Evolutionary conservation across 208 protist genomes (phyloP), one percentile per base, ranked within the genome.

Genomic region (Crithidia sp.): DNA sequence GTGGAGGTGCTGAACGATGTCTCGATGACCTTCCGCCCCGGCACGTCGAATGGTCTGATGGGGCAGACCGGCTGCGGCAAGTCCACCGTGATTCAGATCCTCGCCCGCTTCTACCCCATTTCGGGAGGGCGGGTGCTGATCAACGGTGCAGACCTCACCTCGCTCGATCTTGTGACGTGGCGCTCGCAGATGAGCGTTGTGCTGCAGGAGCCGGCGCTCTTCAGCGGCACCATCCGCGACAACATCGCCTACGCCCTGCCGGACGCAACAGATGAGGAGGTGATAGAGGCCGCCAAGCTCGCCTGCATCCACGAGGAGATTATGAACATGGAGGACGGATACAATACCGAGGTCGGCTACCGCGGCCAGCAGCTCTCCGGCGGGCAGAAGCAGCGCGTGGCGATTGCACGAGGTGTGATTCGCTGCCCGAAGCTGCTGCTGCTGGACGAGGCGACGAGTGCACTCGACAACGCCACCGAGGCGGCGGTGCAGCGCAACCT

Each of bases 31-130:
- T 86, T 95, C 59, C 39, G 45, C 13, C 53, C 71, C 57, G 83
- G 75, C 40, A 84, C 89, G 39, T 79, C 77, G 12, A 91, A 90
- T 55, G 92, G 88, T 4, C 71, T 98, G n/a, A 87, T 96, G 67
- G 95, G 95, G n/a, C 82, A 87, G 64, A 96, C 94, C 2, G 95
- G 95, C 2, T 86, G 84, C 57, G 94, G 94, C 17, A 97, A 97
- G 85, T 92, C 89, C 13, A 88, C 92, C 37, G 67, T 97, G 58
- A 67, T 96, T 52, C 78, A 88, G 5, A 82, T 90, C 19, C 77
- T 97, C 9, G 47, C 95, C 14, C 79, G 91, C 19, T 81, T 95
- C 19, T 84, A 95, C 19, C 79, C 84, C 1, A 77, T 89, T 53
- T 56, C 62, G 5, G 55, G 69, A 0, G 91, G 91, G 10, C 13